These are phyloP conservation scores for Pharnaceum exiguum DNA, from an alignment of 148 eudicot genomes.

Conservation along the genomic window DNA sequence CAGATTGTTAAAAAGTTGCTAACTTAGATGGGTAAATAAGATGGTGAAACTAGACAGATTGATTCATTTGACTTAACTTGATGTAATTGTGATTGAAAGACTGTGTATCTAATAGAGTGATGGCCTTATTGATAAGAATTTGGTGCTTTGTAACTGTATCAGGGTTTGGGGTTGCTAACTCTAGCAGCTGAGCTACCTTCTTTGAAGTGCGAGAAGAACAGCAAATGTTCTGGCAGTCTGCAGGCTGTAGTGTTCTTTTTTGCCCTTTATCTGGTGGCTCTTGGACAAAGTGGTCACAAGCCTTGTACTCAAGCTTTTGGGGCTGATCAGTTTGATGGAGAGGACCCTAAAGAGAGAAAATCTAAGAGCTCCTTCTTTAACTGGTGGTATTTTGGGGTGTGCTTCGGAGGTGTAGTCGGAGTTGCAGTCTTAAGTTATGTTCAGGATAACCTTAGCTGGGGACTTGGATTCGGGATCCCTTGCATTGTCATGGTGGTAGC, in stretches of 20 bases:
- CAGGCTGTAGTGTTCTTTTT: slow-evolving; percentile 43
- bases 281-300: slow-evolving; percentile 74
- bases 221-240: slow-evolving; percentile 23
- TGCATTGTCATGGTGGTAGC: slow-evolving; percentile 58
- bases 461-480: slow-evolving; percentile 75
- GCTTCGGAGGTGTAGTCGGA: slow-evolving; percentile 28
- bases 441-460: slow-evolving; percentile 67
- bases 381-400: slow-evolving; percentile 66
- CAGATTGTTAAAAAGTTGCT: no score
- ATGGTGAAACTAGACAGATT: no score
- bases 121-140: no score
- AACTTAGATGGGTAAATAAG: no score
- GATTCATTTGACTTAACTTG: no score
- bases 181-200: slow-evolving; percentile 46
- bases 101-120: no score
- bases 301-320: slow-evolving; percentile 86
- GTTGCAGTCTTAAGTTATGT: slow-evolving; percentile 40
- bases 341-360: slow-evolving; percentile 47
- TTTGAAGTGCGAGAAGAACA: slow-evolving; percentile 15
- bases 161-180: slow-evolving; percentile 59
- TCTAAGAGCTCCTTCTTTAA: slow-evolving; percentile 82
- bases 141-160: no score
- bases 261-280: slow-evolving; percentile 55
- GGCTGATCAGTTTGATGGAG: slow-evolving; percentile 78
- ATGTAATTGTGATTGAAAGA: no score